Conservation (phyloP, 305 asterid species). For the Caryopteris hybrid region DNA sequence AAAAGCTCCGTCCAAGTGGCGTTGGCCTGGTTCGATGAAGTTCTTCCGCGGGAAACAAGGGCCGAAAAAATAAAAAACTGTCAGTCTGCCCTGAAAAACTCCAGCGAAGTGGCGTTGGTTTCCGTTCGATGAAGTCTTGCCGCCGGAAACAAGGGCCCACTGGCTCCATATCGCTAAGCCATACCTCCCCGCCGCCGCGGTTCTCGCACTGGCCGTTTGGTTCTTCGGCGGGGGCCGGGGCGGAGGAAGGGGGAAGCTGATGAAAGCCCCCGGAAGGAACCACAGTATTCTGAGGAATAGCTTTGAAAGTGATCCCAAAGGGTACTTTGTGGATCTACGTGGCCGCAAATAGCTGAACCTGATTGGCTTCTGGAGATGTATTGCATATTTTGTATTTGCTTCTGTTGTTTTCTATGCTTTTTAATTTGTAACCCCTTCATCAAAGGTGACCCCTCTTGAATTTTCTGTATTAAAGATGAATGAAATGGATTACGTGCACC, state of each 20-base stretch:
- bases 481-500: too few species aligned
- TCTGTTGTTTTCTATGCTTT: neutral
- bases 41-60: conserved; percentile 37
- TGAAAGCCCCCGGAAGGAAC: conserved; percentile 55
- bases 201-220: neutral
- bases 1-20: neutral
- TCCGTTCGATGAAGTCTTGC: conserved; percentile 30
- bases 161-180: conserved; percentile 25
- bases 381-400: too few species aligned
- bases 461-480: too few species aligned
- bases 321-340: conserved; percentile 34
- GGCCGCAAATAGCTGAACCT: conserved; percentile 3
- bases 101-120: neutral
- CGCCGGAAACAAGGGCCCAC: conserved; percentile 37
- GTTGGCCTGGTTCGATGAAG: conserved; percentile 21
- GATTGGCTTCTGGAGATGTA: too few species aligned
- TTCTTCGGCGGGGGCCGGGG: conserved; percentile 17
- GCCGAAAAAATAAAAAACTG: conserved; percentile 12
- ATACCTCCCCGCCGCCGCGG: conserved; percentile 14
- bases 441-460: too few species aligned
- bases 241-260: conserved; percentile 24
- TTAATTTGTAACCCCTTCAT: neutral
- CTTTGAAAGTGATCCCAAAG: conserved; percentile 35
- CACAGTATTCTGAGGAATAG: conserved; percentile 15
- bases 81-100: too few species aligned